Base-by-base conservation (phyloP, 2,329 filamentous ascomycete species). In the Apiospora saccharicola region DNA sequence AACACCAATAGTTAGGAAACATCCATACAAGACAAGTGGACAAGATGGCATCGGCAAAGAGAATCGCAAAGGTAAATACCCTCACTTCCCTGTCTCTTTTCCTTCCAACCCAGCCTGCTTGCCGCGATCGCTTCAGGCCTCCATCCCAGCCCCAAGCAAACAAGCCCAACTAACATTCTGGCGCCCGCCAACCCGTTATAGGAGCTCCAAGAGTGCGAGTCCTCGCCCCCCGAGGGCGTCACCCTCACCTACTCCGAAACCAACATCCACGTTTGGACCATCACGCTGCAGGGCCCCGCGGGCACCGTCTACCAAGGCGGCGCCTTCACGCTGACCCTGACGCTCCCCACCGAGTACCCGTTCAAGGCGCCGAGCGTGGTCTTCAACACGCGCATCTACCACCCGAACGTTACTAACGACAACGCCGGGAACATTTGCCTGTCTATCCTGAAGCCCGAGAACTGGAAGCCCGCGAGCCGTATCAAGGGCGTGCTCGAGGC, bases 331-430 rank as follows among this genome's bases (percentile, higher is more conserved):
- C 84, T 98, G 74, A 84, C 91, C 74, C 86, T 98, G 76, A 87
- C 83, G 53, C 90, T 98, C 14, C 94, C 95, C 19, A 84, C 86
- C 77, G 92, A 94, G 79, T 98, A 97, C 86, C 95, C 95, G 47
- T 98, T 97, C 90, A 96, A 96, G 84, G 91, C 94, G 30, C 95
- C 95, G 22, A 86, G 88, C 73, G 88, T 97, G 77, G 90, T 88
- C 80, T 97, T 98, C 88, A 85, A 87, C 76, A 98, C 95, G 70
- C 96, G 95, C 84, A 93, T 98, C 86, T 98, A 97, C 89, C 95
- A 98, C 85, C 95, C 95, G 64, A 98, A 98, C 84, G 90, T 98
- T 73, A 94, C 92, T 80, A 96, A 97, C 87, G 95, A 97, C 82
- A 89, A 90, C 80, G 90, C 91, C 76, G 95, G 95, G 74, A 92